phyloP scores from a whole-genome alignment of 768 basidiomycete species.

The Lactarius sanguifluus region DNA sequence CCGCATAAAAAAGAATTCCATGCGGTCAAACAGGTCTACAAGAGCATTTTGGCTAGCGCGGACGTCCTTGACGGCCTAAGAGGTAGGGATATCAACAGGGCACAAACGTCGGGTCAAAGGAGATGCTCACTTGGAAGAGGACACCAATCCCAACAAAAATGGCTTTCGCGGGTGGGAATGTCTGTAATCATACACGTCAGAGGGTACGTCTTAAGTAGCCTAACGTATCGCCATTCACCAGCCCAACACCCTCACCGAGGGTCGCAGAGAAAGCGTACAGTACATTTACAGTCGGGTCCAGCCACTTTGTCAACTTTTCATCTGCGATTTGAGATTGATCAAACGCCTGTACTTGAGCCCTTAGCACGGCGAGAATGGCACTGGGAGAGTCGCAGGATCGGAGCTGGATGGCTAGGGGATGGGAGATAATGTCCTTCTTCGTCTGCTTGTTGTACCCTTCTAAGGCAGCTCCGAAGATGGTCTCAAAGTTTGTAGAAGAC shows the following conservation, averaged over 20 bases:
- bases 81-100: not conserved
- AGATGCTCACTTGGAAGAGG: not conserved
- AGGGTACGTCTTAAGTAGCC: not conserved
- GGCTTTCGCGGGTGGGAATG: not conserved
- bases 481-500: not conserved
- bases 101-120: not conserved
- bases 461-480: not conserved
- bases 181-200: not conserved
- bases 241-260: not conserved
- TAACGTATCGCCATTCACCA: not conserved
- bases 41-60: not conserved
- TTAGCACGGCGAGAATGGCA: not conserved
- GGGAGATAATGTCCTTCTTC: not conserved
- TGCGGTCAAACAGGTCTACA: not conserved
- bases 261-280: not conserved
- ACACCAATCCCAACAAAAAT: not conserved
- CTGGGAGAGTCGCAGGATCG: not conserved
- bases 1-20: not conserved
- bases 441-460: not conserved
- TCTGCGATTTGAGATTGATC: not conserved
- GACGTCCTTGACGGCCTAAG: not conserved
- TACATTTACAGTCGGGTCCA: not conserved
- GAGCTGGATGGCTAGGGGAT: not conserved
- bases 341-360: not conserved
- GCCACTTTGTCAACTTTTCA: not conserved